These are phyloP conservation scores for Euclidium syriacum DNA, from an alignment of 345 rosid species.

Conservation along the genomic window DNA sequence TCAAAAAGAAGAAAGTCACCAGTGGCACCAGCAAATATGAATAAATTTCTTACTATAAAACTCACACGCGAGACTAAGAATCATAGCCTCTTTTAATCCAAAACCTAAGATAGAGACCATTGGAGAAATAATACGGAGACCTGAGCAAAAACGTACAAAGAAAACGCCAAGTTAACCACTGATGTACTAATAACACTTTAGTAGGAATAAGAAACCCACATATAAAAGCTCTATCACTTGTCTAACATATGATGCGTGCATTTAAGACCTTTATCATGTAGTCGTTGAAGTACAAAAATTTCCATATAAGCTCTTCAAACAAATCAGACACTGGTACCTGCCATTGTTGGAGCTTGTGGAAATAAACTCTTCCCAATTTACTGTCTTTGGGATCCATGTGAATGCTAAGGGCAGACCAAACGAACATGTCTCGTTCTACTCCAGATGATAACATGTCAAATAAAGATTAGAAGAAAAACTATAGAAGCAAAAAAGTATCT, in stretches of 20 bases:
- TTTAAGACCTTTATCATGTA: slow-evolving; percentile 63
- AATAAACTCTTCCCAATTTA: slow-evolving; percentile 63
- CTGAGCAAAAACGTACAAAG: slow-evolving; percentile 66
- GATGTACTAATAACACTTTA: neutral
- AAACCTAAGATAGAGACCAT: slow-evolving; percentile 83
- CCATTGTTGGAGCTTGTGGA: slow-evolving; percentile 49
- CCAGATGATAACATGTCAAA: slow-evolving; percentile 1
- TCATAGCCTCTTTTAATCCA: slow-evolving; percentile 98
- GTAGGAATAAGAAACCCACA: neutral
- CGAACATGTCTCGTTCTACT: slow-evolving; percentile 2
- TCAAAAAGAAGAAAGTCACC: too few relatives aligned
- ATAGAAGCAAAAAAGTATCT: slow-evolving; percentile 98
- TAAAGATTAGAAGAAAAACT: neutral
- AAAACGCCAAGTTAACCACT: neutral
- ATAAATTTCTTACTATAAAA: neutral
- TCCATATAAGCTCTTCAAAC: slow-evolving; percentile 92
- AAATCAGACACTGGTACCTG: slow-evolving; percentile 68
- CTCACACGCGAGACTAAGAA: slow-evolving; percentile 94
- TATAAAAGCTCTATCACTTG: slow-evolving; percentile 57
- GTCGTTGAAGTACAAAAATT: slow-evolving; percentile 53
- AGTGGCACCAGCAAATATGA: too few relatives aligned
- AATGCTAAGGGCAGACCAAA: slow-evolving; percentile 48
- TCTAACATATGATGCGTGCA: slow-evolving; percentile 54
- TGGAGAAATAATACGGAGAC: slow-evolving; percentile 83
- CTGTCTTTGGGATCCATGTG: slow-evolving; percentile 81